Conservation (phyloP, 306 rosid species). For the Adenanthera pavonina region DNA sequence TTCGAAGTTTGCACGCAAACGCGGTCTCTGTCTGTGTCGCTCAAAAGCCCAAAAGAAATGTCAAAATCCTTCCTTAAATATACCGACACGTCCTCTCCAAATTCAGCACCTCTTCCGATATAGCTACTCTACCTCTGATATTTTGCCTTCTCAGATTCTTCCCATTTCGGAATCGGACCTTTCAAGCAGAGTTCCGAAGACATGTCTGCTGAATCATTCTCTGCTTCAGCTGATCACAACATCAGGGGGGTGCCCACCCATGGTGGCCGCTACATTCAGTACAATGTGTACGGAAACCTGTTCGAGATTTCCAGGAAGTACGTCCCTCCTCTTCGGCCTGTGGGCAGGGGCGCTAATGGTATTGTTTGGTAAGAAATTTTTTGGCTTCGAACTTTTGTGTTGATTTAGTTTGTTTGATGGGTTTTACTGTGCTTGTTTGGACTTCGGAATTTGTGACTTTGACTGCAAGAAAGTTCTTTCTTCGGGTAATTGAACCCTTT, state of each 20-base stretch:
- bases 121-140: slow-evolving; percentile 15
- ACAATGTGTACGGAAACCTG: slow-evolving; percentile 85
- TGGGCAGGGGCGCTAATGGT: slow-evolving; percentile 95
- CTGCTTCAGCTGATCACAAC: slow-evolving; percentile 58
- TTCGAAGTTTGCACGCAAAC: slow-evolving; percentile 8
- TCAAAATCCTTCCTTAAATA: slow-evolving; percentile 34
- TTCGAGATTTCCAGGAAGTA: slow-evolving; percentile 89
- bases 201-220: slow-evolving; percentile 51
- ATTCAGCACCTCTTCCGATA: slow-evolving; percentile 39
- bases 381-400: slow-evolving; percentile 11
- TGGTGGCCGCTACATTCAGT: slow-evolving; percentile 79
- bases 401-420: slow-evolving; percentile 15
- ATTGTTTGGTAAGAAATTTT: slow-evolving; percentile 78
- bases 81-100: slow-evolving; percentile 39
- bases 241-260: slow-evolving; percentile 65
- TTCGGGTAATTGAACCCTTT: slow-evolving; percentile 21
- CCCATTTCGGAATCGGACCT: slow-evolving; percentile 33
- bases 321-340: slow-evolving; percentile 87
- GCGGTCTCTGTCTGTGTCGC: background rate
- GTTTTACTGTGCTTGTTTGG: background rate
- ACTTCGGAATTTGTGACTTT: slow-evolving; percentile 17
- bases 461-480: slow-evolving; percentile 32
- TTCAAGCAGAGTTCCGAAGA: slow-evolving; percentile 6
- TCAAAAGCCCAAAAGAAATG: slow-evolving; percentile 28
- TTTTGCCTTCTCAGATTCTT: slow-evolving; percentile 31